These are phyloP conservation scores for Debaryomyces coudertii DNA, from an alignment of 1,139 yeast species.

Conservation along the genomic window DNA sequence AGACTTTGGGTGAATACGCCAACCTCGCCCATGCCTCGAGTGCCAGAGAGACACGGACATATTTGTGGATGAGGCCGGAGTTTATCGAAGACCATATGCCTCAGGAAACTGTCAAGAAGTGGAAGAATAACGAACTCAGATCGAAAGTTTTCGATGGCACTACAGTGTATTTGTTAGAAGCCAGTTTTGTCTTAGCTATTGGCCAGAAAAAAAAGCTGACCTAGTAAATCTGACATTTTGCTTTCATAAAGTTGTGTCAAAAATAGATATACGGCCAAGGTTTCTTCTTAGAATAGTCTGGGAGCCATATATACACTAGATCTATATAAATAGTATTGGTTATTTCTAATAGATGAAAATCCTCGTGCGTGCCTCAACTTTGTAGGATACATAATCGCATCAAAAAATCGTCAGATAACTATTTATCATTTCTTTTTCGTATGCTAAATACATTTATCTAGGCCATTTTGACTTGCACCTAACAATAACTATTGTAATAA, in stretches of 20 bases:
- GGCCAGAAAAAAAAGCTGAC: constrained; percentile 24
- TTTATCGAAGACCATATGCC: constrained; percentile 32
- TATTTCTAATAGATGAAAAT: neutral
- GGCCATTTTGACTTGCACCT: too few relatives aligned
- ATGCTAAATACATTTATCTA: too few relatives aligned
- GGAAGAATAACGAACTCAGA: constrained; percentile 22
- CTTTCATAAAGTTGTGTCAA: too few relatives aligned
- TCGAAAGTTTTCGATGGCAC: constrained; percentile 16
- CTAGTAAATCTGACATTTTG: too few relatives aligned
- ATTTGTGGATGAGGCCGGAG: constrained; percentile 26
- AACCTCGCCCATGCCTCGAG: constrained; percentile 29
- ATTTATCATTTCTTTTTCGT: neutral
- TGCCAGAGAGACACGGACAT: constrained; percentile 24
- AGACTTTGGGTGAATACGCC: constrained; percentile 25
- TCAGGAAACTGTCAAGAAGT: constrained; percentile 17
- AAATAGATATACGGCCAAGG: too few relatives aligned
- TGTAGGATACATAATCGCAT: neutral
- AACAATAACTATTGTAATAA: too few relatives aligned
- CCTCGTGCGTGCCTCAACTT: constrained; percentile 5
- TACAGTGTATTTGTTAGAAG: constrained; percentile 21
- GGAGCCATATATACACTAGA: too few relatives aligned
- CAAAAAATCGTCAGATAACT: neutral
- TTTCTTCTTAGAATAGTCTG: too few relatives aligned
- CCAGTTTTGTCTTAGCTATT: constrained; percentile 30
- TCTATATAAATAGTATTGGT: neutral